Evolutionary conservation across 768 basidiomycete genomes (phyloP).

Genomic region (Suillus ampliporus): DNA sequence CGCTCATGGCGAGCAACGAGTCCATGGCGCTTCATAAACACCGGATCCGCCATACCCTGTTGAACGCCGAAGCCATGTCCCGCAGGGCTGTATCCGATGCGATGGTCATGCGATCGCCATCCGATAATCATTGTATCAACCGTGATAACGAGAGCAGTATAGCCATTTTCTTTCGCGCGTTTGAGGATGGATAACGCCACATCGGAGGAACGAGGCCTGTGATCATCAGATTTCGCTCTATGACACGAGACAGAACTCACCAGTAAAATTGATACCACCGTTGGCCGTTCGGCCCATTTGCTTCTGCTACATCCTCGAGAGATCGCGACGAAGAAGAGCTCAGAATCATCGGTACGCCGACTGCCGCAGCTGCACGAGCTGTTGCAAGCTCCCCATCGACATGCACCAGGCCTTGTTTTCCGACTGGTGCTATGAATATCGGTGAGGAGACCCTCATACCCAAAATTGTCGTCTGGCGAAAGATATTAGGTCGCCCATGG

Average conservation of each 20-base stretch:
- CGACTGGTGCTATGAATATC: slow-evolving; percentile 60
- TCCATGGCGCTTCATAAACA: slow-evolving; percentile 47
- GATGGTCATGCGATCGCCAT: slow-evolving; percentile 51
- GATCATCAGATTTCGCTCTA: not conserved
- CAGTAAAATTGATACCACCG: slow-evolving; percentile 61
- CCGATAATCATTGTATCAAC: slow-evolving; percentile 50
- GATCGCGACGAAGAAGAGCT: slow-evolving; percentile 44
- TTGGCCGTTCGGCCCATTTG: slow-evolving; percentile 44
- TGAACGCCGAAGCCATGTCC: slow-evolving; percentile 45
- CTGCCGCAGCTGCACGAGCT: slow-evolving; percentile 48
- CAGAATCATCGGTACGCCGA: slow-evolving; percentile 49
- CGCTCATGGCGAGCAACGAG: slow-evolving; percentile 35
- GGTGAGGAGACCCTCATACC: slow-evolving; percentile 49
- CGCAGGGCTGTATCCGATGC: slow-evolving; percentile 44
- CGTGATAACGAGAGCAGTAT: slow-evolving; percentile 50
- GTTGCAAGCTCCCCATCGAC: slow-evolving; percentile 50
- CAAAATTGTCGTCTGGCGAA: slow-evolving; percentile 62
- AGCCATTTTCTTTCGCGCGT: slow-evolving; percentile 49
- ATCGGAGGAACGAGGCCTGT: slow-evolving; percentile 45
- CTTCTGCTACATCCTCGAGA: slow-evolving; percentile 55
- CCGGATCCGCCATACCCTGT: slow-evolving; percentile 50
- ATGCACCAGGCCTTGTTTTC: slow-evolving; percentile 57
- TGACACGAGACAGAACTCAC: slow-evolving; percentile 22
- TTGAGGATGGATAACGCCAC: slow-evolving; percentile 47
- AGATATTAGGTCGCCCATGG: not conserved